Evolutionary conservation across 805 yeast species (phyloP).

Genomic region (Yamadazyma phyllophila): DNA sequence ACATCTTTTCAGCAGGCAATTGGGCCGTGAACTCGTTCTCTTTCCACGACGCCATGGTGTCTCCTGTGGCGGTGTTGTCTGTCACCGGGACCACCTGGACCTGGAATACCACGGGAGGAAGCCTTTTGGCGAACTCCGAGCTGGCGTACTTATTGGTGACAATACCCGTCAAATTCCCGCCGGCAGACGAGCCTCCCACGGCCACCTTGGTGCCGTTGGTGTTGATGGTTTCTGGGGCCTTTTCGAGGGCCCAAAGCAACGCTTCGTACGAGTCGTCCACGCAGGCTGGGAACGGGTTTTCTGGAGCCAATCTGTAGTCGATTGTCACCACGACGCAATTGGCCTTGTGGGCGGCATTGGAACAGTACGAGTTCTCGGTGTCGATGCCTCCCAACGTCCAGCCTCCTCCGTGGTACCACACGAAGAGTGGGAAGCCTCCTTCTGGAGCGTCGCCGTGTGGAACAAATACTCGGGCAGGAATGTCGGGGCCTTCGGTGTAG

Average conservation of each 20-base stretch:
- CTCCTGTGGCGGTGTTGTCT: constrained; percentile 40
- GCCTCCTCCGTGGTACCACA: constrained; percentile 48
- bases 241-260: constrained; percentile 24
- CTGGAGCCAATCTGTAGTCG: constrained; percentile 53
- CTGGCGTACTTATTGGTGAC: constrained; percentile 31
- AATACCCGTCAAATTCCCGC: constrained; percentile 40
- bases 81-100: constrained; percentile 44
- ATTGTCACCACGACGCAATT: constrained; percentile 42
- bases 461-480: constrained; percentile 35
- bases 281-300: constrained; percentile 47
- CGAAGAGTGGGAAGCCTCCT: constrained; percentile 36
- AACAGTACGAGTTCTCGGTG: constrained; percentile 43
- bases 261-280: constrained; percentile 45
- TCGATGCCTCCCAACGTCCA: constrained; percentile 41
- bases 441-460: constrained; percentile 33
- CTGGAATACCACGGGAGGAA: constrained; percentile 39
- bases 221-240: constrained; percentile 18
- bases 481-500: constrained; percentile 20
- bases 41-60: constrained; percentile 35
- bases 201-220: constrained; percentile 33
- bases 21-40: constrained; percentile 41
- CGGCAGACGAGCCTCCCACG: constrained; percentile 49
- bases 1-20: constrained; percentile 44
- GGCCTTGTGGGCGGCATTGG: constrained; percentile 36
- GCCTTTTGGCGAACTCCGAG: constrained; percentile 17